phyloP scores from a whole-genome alignment of 1,284 basidiomycete species.

The Blastosporella zonata region DNA sequence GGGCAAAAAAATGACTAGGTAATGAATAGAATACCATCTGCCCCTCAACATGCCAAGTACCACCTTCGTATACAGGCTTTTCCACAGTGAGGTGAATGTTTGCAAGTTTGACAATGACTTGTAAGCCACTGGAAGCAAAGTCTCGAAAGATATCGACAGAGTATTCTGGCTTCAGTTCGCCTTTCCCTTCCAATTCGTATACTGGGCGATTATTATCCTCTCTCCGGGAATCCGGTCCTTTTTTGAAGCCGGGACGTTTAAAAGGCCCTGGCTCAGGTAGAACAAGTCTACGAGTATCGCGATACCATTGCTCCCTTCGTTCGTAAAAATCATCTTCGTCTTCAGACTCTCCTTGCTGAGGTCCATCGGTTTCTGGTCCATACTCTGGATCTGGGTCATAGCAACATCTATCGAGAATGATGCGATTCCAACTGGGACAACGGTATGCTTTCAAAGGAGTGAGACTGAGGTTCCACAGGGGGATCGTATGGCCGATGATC shows the following conservation, averaged over 20 bases:
- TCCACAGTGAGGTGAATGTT: constrained; percentile 48
- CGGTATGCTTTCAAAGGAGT: constrained; percentile 15
- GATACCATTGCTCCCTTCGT: constrained; percentile 19
- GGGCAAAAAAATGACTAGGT: background rate
- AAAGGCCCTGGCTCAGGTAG: constrained; percentile 21
- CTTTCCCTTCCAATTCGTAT: background rate
- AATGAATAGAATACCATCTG: constrained; percentile 23
- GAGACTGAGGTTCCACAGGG: constrained; percentile 22
- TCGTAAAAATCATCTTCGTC: constrained; percentile 14
- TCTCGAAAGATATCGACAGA: constrained; percentile 21
- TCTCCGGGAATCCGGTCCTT: background rate
- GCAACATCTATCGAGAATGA: constrained; percentile 17
- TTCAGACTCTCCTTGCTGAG: constrained; percentile 18
- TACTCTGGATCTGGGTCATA: constrained; percentile 25
- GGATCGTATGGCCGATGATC: constrained; percentile 17
- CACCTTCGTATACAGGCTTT: constrained; percentile 34
- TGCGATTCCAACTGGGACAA: constrained; percentile 12
- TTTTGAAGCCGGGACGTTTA: constrained; percentile 15
- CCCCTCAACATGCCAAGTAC: constrained; percentile 39
- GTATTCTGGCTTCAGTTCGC: background rate
- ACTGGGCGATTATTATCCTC: background rate
- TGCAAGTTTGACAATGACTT: constrained; percentile 51
- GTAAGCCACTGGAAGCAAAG: constrained; percentile 28
- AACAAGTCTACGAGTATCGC: constrained; percentile 13
- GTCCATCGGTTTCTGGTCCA: constrained; percentile 7